Evolutionary conservation across 2,329 filamentous ascomycete species (phyloP), one percentile per base, ranked within the genome.

Genomic region (Fusarium mundagurra): DNA sequence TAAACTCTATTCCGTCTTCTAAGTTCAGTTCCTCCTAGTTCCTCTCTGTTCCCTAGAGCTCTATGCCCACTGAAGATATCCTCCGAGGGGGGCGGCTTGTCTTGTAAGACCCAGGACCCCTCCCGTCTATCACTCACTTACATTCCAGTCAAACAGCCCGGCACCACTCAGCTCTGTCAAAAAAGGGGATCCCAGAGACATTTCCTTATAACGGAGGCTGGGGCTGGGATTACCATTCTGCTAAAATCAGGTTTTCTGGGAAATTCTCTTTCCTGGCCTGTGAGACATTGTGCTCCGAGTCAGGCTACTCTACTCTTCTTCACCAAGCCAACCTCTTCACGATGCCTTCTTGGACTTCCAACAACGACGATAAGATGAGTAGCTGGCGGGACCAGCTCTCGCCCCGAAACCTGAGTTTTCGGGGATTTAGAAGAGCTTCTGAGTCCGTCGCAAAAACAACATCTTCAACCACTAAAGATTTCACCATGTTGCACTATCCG

Each of bases 351-450:
- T 71, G 73, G 63, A 61, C 53, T 57, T 54, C 53, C 61, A 71
- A 43, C 43, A 65, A 57, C 50, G 74, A 76, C 11, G 72, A 74
- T 48, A 76, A 76, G 64, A 53, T 72, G 54, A 76, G 67, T 27
- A 66, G 72, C 62, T 76, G 74, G 74, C 73, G 63, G 59, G 74
- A 76, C 57, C 74, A 76, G 36, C 44, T 75, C 50, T 76, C 69
- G 12, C 66, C 72, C 16, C 60, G 69, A 16, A 59, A 73, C 36
- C 61, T 75, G 54, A 51, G 69, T n/a, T 63, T 76, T 17, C 69
- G 74, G 27, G 66, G 72, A 16, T 71, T 76, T n/a, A 74, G 69
- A 51, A 41, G 74, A 63, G 72, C 72, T 38, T 75, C 73, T 8
- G 73, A 75, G 51, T 75, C 55, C 44, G 64, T 66, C 31, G 60